Evolutionary conservation across 192 early-diverging fungal genomes (phyloP).

Genomic region (Rhizophagus sp.): DNA sequence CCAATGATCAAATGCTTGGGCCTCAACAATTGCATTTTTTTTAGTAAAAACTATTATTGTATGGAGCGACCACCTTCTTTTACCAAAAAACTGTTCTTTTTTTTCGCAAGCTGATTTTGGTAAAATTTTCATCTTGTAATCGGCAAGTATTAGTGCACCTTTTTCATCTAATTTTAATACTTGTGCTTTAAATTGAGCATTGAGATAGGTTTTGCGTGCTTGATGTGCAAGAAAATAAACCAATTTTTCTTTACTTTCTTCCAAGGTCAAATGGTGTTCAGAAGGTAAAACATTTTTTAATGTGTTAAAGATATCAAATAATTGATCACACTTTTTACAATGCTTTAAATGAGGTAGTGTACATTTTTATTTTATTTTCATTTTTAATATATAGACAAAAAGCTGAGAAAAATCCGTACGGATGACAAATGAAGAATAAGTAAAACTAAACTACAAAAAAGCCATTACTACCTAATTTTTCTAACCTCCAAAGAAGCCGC

Average conservation of each 20-base stretch:
- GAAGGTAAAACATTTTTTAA: not conserved
- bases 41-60: slow-evolving; percentile 6
- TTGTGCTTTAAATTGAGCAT: slow-evolving; percentile 1
- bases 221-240: slow-evolving; percentile 18
- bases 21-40: not conserved
- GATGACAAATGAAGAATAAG: no score
- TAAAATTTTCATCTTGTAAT: slow-evolving; percentile 22
- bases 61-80: not conserved
- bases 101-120: no score
- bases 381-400: no score
- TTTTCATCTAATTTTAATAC: not conserved
- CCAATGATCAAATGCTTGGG: not conserved
- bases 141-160: slow-evolving; percentile 2
- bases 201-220: no score
- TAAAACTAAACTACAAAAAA: no score
- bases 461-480: no score
- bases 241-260: slow-evolving; percentile 19
- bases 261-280: not conserved
- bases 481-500: no score
- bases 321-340: slow-evolving; percentile 12
- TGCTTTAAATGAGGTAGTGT: not conserved
- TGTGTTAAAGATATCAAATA: slow-evolving; percentile 12
- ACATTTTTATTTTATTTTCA: no score
- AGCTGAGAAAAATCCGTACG: no score
- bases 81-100: slow-evolving; percentile 17